Percentiles rank a stretch among this genome's conserved stretches.
Conservation (phyloP, 2,329 filamentous ascomycete genomes). For the Pyricularia sp. region DNA sequence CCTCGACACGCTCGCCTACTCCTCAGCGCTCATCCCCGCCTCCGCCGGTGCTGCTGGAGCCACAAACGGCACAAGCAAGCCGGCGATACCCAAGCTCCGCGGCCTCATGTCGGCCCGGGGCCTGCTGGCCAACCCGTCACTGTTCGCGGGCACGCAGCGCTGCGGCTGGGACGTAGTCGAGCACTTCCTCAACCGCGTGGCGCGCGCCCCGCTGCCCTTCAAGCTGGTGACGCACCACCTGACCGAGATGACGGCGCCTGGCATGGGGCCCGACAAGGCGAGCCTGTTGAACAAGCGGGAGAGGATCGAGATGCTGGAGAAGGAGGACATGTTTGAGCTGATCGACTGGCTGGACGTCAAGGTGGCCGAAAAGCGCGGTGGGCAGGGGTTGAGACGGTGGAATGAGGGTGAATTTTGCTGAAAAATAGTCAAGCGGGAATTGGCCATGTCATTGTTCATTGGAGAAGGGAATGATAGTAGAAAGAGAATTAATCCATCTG, state of each 20-base stretch:
- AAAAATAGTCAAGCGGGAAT: not conserved
- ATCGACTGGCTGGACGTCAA: slow-evolving; percentile 51
- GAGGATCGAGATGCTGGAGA: slow-evolving; percentile 36
- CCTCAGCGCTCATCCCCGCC: slow-evolving; percentile 20
- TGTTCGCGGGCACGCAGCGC: slow-evolving; percentile 47
- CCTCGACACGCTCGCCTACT: slow-evolving; percentile 37
- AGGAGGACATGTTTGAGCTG: slow-evolving; percentile 45
- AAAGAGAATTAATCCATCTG: not conserved
- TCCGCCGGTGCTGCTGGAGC: not conserved
- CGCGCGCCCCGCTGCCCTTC: slow-evolving; percentile 49
- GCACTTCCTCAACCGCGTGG: slow-evolving; percentile 49
- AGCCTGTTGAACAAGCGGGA: slow-evolving; percentile 48
- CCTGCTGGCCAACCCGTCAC: slow-evolving; percentile 56
- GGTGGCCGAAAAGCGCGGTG: slow-evolving; percentile 17
- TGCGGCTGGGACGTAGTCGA: slow-evolving; percentile 57
- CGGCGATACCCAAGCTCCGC: slow-evolving; percentile 35
- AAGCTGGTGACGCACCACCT: slow-evolving; percentile 58
- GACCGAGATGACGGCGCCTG: slow-evolving; percentile 54
- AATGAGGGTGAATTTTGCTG: not conserved
- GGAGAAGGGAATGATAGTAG: not conserved
- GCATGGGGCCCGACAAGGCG: slow-evolving; percentile 41
- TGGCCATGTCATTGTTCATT: not conserved
- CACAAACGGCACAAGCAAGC: slow-evolving; percentile 14
- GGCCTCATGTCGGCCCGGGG: slow-evolving; percentile 65
- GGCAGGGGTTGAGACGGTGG: slow-evolving; percentile 12